phyloP scores from a whole-genome alignment of 2,329 filamentous ascomycete genomes.

The Sporothrix phasma region DNA sequence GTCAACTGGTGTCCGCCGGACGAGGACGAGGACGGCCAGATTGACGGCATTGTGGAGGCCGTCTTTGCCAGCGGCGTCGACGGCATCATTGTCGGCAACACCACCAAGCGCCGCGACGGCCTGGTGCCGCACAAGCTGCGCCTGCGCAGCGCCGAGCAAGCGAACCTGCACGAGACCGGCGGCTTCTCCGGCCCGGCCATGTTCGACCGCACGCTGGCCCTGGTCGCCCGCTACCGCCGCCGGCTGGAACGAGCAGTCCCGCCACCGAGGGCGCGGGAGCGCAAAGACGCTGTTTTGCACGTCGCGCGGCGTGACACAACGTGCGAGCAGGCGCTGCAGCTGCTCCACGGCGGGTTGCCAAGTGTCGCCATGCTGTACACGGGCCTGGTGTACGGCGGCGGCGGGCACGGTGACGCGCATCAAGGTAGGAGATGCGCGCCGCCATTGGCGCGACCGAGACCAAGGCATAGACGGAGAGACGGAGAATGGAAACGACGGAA shows the following conservation, averaged over 20 bases:
- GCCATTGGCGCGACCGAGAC: background rate
- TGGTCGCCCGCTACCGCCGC: conserved; percentile 71
- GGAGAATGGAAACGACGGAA: no score
- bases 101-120: conserved; percentile 71
- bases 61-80: conserved; percentile 79
- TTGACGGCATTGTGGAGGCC: conserved; percentile 80
- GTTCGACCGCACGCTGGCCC: conserved; percentile 66
- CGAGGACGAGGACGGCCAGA: conserved; percentile 75
- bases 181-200: conserved; percentile 87
- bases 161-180: conserved; percentile 63
- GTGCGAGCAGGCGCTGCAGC: conserved; percentile 72
- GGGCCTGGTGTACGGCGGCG: conserved; percentile 53
- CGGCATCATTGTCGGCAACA: conserved; percentile 94
- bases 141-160: conserved; percentile 56
- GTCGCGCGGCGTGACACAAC: conserved; percentile 82
- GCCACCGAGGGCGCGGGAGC: conserved; percentile 23
- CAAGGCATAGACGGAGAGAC: no score
- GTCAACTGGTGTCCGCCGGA: conserved; percentile 98
- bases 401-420: conserved; percentile 55
- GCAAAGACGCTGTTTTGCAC: conserved; percentile 87
- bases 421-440: conserved; percentile 52
- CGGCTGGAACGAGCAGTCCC: conserved; percentile 45
- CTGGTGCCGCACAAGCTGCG: conserved; percentile 57
- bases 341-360: conserved; percentile 81
- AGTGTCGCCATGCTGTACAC: conserved; percentile 91